Evolutionary conservation across 192 early-diverging fungal genomes (phyloP), one percentile per base, ranked within the genome.

Genomic region (Podochytrium sp.): DNA sequence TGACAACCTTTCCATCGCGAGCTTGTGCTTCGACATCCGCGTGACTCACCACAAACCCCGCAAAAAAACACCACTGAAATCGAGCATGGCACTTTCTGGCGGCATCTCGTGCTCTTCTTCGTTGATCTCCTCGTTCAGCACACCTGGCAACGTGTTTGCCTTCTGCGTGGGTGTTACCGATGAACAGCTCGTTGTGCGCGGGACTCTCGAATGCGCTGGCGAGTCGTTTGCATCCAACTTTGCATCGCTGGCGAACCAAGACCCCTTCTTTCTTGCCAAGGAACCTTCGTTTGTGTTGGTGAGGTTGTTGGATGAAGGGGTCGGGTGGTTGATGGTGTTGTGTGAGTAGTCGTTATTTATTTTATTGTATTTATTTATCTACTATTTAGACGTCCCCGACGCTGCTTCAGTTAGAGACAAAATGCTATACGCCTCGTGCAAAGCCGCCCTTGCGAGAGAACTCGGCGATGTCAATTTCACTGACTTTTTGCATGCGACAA

Each of bases 371-470:
- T 57, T 10, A n/a, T 27, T 27, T n/a, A 57, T 27, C 3, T 32
- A 47, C 27, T 2, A 32, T 29, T 38, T 40, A 74, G 72, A 68
- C 37, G 64, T 75, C 39, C 74, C 74, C 5, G 74, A 75, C 49
- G 23, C 33, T n/a, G 74, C 74, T 3, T 25, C 30, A 7, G 65
- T 75, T 14, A 53, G 74, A 14, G 74, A 75, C 23, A 75, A 75
- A 65, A 99, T 97, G 95, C 83, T 99, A 39, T 96, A 96, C 72
- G 95, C 97, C 12, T 89, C 95, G 4, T 90, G 92, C 27, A 89
- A 92, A 62, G 90, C 92, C 7, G 89, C 92, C 4, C 77, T 97
- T 59, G 81, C 85, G 20, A 93, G 91, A 78, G 87, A 91, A 1
- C 81, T 96, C 35, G 96, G 96, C 23, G 92, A 93, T 35, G 84